Percentiles rank a stretch among this genome's conserved stretches.
Conservation (phyloP, 345 rosid species). For the Camelina neglecta region DNA sequence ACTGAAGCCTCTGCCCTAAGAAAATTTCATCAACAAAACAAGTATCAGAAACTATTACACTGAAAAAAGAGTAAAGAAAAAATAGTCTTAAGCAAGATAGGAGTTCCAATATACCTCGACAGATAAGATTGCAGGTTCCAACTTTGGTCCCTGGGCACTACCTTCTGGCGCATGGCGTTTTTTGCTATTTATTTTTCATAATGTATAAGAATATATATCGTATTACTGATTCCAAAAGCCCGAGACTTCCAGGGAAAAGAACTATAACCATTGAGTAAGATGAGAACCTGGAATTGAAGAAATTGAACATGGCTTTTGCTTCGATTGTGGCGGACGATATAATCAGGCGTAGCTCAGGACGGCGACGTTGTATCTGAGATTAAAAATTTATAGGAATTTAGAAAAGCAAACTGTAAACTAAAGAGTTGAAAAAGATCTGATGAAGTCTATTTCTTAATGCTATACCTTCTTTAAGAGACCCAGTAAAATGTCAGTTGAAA, state of each 20-base stretch:
- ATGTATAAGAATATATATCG: neutral
- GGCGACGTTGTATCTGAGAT: conserved; percentile 78
- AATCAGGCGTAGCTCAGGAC: conserved; percentile 87
- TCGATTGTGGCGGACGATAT: conserved; percentile 98
- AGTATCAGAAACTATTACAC: neutral
- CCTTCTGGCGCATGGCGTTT: conserved; percentile 57
- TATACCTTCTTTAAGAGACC: conserved; percentile 94
- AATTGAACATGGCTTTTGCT: conserved; percentile 81
- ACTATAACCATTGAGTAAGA: conserved; percentile 16
- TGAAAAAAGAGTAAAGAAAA: conserved; percentile 1
- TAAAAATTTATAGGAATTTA: neutral
- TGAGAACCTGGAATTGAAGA: conserved; percentile 74
- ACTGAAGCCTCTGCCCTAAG: conserved; percentile 92
- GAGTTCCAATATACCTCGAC: conserved; percentile 71
- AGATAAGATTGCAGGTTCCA: conserved; percentile 91
- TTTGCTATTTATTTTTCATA: conserved; percentile 47
- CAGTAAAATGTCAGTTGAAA: conserved; percentile 90
- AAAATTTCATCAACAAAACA: conserved; percentile 28
- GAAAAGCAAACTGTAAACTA: neutral
- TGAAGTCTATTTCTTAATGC: neutral
- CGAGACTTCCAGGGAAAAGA: conserved; percentile 9
- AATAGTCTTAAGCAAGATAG: conserved; percentile 11
- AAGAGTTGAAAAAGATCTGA: conserved; percentile 1
- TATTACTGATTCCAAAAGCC: conserved; percentile 14
- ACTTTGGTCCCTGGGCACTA: conserved; percentile 50